Conservation (phyloP, 1,284 basidiomycete genomes). For the Baeospora myosura region DNA sequence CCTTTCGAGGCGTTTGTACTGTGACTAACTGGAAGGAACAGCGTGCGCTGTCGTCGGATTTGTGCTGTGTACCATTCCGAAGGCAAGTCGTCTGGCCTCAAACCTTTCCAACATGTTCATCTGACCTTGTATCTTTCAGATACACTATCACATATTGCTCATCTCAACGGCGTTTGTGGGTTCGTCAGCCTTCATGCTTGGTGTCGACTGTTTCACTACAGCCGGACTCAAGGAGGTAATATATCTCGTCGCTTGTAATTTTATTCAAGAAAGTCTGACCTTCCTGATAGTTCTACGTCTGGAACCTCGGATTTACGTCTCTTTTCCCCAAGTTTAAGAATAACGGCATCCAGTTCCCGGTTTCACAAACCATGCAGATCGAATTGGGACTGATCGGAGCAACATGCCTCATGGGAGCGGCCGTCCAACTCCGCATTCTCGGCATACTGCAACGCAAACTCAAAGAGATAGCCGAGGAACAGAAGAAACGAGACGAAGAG, state of each 20-base stretch:
- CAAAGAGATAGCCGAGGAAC: conserved; percentile 72
- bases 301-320: conserved; percentile 80
- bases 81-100: conserved; percentile 30
- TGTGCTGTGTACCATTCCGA: conserved; percentile 57
- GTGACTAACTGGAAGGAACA: conserved; percentile 21
- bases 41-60: conserved; percentile 53
- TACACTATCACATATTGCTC: conserved; percentile 78
- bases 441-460: conserved; percentile 73
- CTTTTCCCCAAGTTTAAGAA: conserved; percentile 72
- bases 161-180: conserved; percentile 84
- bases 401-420: conserved; percentile 77
- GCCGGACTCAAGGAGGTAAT: conserved; percentile 84
- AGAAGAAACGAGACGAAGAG: conserved; percentile 65
- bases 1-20: conserved; percentile 11
- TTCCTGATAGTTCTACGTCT: conserved; percentile 75
- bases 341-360: conserved; percentile 69
- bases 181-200: conserved; percentile 87
- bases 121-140: conserved; percentile 25
- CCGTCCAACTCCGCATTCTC: conserved; percentile 85
- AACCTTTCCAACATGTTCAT: conserved; percentile 10
- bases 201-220: conserved; percentile 89
- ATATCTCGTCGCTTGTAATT: not conserved
- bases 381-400: conserved; percentile 85
- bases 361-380: conserved; percentile 88
- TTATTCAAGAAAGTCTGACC: too few relatives aligned